Evolutionary conservation across 805 yeast genomes (phyloP).

Genomic region (Candida cerambycidarum): DNA sequence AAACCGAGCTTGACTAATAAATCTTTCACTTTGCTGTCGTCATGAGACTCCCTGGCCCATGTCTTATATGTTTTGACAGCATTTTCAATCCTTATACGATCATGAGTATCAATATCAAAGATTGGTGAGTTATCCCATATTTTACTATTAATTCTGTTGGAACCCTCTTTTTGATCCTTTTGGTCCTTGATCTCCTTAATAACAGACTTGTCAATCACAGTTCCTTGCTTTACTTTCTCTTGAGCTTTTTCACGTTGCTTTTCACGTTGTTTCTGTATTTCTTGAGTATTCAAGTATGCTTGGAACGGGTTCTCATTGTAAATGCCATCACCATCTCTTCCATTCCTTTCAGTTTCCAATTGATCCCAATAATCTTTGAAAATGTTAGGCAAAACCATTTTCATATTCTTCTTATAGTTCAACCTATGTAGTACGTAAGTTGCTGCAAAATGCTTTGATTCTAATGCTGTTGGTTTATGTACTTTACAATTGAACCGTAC

Average conservation of each 20-base stretch:
- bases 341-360: constrained; percentile 57
- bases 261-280: constrained; percentile 10
- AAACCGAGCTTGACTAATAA: constrained; percentile 54
- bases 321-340: constrained; percentile 44
- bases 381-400: constrained; percentile 82
- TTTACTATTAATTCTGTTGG: constrained; percentile 28
- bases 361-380: constrained; percentile 79
- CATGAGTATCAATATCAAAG: constrained; percentile 64
- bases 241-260: constrained; percentile 6
- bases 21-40: neutral
- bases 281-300: constrained; percentile 21
- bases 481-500: constrained; percentile 55
- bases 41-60: constrained; percentile 42
- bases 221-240: neutral
- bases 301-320: constrained; percentile 80
- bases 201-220: neutral
- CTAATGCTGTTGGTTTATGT: constrained; percentile 79
- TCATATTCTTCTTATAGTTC: constrained; percentile 76
- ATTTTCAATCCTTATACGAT: constrained; percentile 62
- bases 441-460: constrained; percentile 89
- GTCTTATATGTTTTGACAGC: constrained; percentile 56
- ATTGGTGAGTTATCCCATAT: constrained; percentile 72
- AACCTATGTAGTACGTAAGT: constrained; percentile 82
- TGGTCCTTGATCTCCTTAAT: constrained; percentile 29
- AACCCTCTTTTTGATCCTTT: neutral